These are phyloP conservation scores for Polyplosphaeria fusca DNA, from an alignment of 495 filamentous ascomycete species.

Conservation along the genomic window DNA sequence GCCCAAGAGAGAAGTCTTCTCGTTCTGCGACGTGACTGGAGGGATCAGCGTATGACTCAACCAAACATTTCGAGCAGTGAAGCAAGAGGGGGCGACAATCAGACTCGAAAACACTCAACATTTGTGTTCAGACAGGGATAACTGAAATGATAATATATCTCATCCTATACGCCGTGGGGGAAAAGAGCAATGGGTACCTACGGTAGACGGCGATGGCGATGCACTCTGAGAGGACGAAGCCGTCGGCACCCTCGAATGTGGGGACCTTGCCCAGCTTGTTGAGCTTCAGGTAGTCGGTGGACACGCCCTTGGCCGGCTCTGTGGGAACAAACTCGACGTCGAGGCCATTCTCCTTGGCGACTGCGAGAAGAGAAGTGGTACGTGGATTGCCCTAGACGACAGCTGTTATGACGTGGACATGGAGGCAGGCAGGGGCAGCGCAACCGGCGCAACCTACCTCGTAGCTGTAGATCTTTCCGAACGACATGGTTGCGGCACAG, in stretches of 20 bases:
- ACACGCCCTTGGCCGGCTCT: constrained; percentile 56
- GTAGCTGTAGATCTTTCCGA: constrained; percentile 93
- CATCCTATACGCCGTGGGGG: constrained; percentile 59
- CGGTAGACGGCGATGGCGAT: constrained; percentile 97
- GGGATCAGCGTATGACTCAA: constrained; percentile 30
- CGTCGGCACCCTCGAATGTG: constrained; percentile 88
- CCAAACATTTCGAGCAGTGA: constrained; percentile 45
- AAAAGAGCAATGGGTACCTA: constrained; percentile 53
- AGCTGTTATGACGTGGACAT: constrained; percentile 29
- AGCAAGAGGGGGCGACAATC: constrained; percentile 42
- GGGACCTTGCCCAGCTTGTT: constrained; percentile 89
- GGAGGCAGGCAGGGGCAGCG: background rate
- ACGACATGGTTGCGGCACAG: constrained; percentile 63
- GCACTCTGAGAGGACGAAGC: constrained; percentile 80
- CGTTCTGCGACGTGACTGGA: constrained; percentile 95
- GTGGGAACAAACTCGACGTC: constrained; percentile 79
- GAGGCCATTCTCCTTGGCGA: constrained; percentile 93
- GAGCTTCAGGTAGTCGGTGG: constrained; percentile 73
- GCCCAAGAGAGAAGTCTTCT: constrained; percentile 97
- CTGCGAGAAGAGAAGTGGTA: constrained; percentile 79
- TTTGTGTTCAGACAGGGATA: constrained; percentile 95
- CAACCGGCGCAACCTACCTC: constrained; percentile 56
- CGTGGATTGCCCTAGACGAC: constrained; percentile 68
- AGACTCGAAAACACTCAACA: constrained; percentile 78
- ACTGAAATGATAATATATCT: constrained; percentile 72